phyloP scores from a whole-genome alignment of 768 basidiomycete genomes.

The Tylopilus sp. region DNA sequence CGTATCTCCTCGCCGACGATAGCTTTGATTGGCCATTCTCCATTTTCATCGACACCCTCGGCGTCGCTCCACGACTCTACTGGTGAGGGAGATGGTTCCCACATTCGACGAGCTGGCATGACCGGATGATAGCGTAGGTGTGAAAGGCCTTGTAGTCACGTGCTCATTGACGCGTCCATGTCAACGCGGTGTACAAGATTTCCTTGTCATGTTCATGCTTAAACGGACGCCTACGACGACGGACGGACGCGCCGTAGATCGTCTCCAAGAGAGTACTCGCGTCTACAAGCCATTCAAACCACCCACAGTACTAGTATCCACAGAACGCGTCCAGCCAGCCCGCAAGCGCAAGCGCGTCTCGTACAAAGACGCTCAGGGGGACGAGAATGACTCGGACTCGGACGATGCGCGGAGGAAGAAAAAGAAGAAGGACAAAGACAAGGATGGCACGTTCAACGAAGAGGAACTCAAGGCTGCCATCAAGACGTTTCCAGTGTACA shows the following conservation, averaged over 20 bases:
- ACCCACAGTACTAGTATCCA: constrained; percentile 45
- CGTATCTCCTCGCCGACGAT: constrained; percentile 32
- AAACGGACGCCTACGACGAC: constrained; percentile 63
- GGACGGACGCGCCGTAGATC: constrained; percentile 65
- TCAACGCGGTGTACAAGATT: constrained; percentile 6
- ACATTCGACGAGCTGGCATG: constrained; percentile 8
- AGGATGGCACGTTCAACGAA: constrained; percentile 59
- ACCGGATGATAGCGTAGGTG: not conserved
- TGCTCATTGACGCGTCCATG: constrained; percentile 13
- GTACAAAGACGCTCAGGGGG: constrained; percentile 68
- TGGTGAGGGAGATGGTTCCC: constrained; percentile 30
- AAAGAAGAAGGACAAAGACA: constrained; percentile 62
- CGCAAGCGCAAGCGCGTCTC: constrained; percentile 88
- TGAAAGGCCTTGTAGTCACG: too few relatives aligned
- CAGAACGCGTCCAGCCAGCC: constrained; percentile 57
- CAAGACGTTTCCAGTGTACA: constrained; percentile 75
- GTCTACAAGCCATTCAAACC: constrained; percentile 81
- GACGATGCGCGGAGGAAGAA: constrained; percentile 50
- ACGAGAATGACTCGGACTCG: constrained; percentile 56
- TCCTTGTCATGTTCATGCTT: constrained; percentile 48
- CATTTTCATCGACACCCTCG: constrained; percentile 28
- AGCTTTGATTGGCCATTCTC: constrained; percentile 29
- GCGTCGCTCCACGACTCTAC: constrained; percentile 32
- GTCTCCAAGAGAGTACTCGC: constrained; percentile 67
- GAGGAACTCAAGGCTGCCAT: constrained; percentile 59